These are phyloP conservation scores for Anacardium occidentale DNA, from an alignment of 345 rosid species.

Conservation along the genomic window DNA sequence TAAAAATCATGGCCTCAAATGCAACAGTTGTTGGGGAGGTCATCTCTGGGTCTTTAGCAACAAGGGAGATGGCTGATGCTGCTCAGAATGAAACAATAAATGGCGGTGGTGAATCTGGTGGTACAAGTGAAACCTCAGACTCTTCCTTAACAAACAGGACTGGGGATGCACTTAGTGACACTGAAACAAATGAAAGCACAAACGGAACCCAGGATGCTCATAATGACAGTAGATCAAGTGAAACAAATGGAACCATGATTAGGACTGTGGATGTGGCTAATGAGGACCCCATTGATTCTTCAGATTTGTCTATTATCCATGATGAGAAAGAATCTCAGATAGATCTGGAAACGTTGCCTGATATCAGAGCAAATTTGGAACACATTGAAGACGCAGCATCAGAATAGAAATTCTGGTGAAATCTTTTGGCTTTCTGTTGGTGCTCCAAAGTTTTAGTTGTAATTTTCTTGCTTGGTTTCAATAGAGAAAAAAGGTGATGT, in stretches of 20 bases:
- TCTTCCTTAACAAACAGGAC: constrained; percentile 22
- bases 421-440: constrained; percentile 10
- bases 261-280: constrained; percentile 27
- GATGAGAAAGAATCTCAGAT: constrained; percentile 48
- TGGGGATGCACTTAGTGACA: background rate
- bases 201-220: constrained; percentile 30
- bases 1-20: constrained; percentile 31
- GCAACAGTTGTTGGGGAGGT: constrained; percentile 34
- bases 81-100: constrained; percentile 26
- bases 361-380: constrained; percentile 32
- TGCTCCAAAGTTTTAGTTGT: constrained; percentile 10
- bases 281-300: constrained; percentile 34
- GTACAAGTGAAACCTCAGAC: constrained; percentile 31
- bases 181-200: constrained; percentile 28
- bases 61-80: constrained; percentile 23
- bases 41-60: constrained; percentile 31
- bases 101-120: constrained; percentile 29
- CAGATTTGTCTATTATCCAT: constrained; percentile 36
- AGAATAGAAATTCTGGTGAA: constrained; percentile 31
- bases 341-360: constrained; percentile 54
- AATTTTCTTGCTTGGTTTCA: constrained; percentile 22
- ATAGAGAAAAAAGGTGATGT: constrained; percentile 16
- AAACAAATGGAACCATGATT: constrained; percentile 27
- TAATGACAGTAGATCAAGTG: constrained; percentile 14
- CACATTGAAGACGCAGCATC: constrained; percentile 41